Conservation (phyloP, 129 eudicot genomes). For the Lonicera japonica region DNA sequence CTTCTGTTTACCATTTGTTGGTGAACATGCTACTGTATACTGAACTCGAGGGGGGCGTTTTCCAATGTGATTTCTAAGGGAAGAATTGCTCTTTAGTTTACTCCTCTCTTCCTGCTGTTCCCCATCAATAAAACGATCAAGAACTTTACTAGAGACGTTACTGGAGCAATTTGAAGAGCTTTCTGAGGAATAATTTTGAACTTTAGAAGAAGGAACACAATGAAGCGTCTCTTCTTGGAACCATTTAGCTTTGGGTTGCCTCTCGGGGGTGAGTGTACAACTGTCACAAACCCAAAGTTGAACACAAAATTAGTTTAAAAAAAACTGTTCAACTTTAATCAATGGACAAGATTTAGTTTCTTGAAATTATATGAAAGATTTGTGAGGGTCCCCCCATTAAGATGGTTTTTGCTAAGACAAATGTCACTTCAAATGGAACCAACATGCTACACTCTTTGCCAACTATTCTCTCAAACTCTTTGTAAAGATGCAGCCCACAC, state of each 20-base stretch:
- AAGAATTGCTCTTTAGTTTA: constrained; percentile 19
- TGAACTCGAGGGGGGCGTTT: constrained; percentile 67
- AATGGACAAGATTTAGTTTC: too few relatives aligned
- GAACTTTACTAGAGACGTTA: constrained; percentile 62
- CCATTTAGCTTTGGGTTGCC: constrained; percentile 45
- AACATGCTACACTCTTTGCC: too few relatives aligned
- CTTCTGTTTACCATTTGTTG: constrained; percentile 40
- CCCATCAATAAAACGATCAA: constrained; percentile 93
- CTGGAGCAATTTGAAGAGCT: constrained; percentile 66
- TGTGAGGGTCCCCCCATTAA: too few relatives aligned
- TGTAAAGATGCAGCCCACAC: too few relatives aligned
- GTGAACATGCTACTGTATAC: constrained; percentile 40
- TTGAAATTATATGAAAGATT: too few relatives aligned
- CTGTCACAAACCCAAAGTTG: constrained; percentile 26
- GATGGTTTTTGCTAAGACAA: too few relatives aligned
- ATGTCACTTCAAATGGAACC: too few relatives aligned
- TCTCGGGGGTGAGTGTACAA: constrained; percentile 70
- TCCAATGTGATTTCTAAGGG: constrained; percentile 27
- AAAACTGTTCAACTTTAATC: too few relatives aligned
- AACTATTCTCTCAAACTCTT: too few relatives aligned
- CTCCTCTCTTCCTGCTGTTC: constrained; percentile 63
- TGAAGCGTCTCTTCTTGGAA: constrained; percentile 27
- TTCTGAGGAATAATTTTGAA: constrained; percentile 45
- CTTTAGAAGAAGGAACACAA: constrained; percentile 17
- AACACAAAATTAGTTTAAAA: constrained; percentile 6